Percentiles rank a stretch among this genome's conserved stretches.
phyloP scores from a whole-genome alignment of 495 filamentous ascomycete genomes.

The Pseudevernia furfuracea region DNA sequence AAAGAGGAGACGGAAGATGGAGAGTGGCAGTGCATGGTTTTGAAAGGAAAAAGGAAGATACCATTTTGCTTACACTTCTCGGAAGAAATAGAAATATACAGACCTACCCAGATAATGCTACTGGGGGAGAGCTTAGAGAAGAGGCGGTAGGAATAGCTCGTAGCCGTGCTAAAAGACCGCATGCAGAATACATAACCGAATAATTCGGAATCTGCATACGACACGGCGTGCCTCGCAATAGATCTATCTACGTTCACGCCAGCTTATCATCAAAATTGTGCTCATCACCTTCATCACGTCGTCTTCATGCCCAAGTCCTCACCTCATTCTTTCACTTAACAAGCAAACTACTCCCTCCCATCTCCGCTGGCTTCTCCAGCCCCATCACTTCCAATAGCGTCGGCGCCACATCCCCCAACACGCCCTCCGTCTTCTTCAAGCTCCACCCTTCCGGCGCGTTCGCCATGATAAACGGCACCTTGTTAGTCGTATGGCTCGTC shows the following conservation, averaged over 20 bases:
- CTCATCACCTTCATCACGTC: not conserved
- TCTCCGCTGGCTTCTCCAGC: slow-evolving; percentile 78
- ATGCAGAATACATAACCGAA: not conserved
- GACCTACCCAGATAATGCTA: not conserved
- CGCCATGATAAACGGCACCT: slow-evolving; percentile 95
- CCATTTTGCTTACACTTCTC: not conserved
- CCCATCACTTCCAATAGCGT: slow-evolving; percentile 89
- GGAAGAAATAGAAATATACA: too few relatives aligned
- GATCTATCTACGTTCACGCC: not conserved
- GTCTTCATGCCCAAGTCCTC: not conserved
- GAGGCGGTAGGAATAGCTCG: not conserved
- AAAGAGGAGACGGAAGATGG: slow-evolving; percentile 4
- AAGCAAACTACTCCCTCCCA: slow-evolving; percentile 79
- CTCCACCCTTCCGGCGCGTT: slow-evolving; percentile 88
- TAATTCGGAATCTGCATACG: not conserved
- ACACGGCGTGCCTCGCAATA: not conserved
- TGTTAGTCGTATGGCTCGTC: slow-evolving; percentile 95
- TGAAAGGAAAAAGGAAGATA: not conserved
- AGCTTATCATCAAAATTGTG: not conserved
- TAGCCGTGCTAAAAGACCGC: not conserved
- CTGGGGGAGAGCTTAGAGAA: not conserved
- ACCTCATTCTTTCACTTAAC: slow-evolving; percentile 45
- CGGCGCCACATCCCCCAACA: slow-evolving; percentile 92
- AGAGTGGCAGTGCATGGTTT: not conserved
- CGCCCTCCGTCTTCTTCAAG: slow-evolving; percentile 74